phyloP scores from a whole-genome alignment of 2,329 filamentous ascomycete genomes.

The Fusarium decemcellulare region DNA sequence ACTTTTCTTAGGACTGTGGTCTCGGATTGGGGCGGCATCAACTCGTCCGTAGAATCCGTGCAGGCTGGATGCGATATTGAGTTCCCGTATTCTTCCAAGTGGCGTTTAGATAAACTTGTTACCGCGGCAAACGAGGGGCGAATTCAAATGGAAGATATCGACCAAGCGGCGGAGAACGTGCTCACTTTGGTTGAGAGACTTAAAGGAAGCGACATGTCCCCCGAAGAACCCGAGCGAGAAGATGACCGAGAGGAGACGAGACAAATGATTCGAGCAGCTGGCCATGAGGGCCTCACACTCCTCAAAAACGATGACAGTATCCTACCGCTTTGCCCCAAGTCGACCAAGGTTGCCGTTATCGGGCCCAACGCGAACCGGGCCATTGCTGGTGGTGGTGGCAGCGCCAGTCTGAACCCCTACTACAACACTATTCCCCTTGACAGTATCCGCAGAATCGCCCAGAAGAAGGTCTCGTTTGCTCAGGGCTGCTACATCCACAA shows the following conservation, averaged over 20 bases:
- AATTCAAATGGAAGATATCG: constrained; percentile 64
- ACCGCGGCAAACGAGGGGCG: constrained; percentile 64
- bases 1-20: constrained; percentile 62
- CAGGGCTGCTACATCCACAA: constrained; percentile 48
- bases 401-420: constrained; percentile 77
- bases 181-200: constrained; percentile 73
- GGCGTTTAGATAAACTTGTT: constrained; percentile 71
- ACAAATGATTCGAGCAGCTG: constrained; percentile 71
- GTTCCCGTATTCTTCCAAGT: constrained; percentile 69
- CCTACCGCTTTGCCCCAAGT: constrained; percentile 70
- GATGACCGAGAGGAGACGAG: constrained; percentile 71
- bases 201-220: constrained; percentile 70
- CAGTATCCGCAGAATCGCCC: constrained; percentile 69
- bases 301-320: constrained; percentile 73
- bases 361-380: constrained; percentile 77
- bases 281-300: constrained; percentile 73
- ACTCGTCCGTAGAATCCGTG: constrained; percentile 69
- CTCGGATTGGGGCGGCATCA: constrained; percentile 72
- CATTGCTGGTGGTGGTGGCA: constrained; percentile 78
- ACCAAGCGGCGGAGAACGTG: constrained; percentile 72
- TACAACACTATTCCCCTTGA: constrained; percentile 75
- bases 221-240: constrained; percentile 70
- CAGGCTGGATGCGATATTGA: constrained; percentile 71
- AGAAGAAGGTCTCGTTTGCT: constrained; percentile 71
- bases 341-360: constrained; percentile 74